phyloP scores from a whole-genome alignment of 1,284 basidiomycete genomes.

The Rhizopogon hawkerae region DNA sequence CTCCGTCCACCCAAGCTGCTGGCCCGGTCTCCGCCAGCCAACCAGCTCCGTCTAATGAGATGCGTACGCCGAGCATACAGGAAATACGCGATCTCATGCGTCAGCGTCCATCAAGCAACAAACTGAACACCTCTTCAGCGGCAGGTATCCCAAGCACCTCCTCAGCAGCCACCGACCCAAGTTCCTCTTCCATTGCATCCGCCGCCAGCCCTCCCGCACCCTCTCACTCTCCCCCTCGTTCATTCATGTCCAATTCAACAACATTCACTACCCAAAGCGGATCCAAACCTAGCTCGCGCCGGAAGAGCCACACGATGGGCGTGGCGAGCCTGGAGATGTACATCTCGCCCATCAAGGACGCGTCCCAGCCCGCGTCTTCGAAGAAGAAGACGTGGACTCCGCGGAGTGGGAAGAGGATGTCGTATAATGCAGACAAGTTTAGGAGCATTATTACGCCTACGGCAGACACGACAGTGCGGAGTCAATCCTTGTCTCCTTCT shows the following conservation, averaged over 20 bases:
- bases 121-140: background rate
- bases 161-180: background rate
- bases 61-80: background rate
- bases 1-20: background rate
- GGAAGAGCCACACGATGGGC: background rate
- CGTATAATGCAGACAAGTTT: background rate
- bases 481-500: background rate
- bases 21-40: background rate
- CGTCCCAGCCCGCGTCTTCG: background rate
- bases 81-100: slow-evolving; percentile 1
- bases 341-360: background rate
- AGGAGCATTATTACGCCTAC: slow-evolving; percentile 1
- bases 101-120: background rate
- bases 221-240: background rate
- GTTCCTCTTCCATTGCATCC: too few relatives aligned
- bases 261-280: background rate
- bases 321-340: background rate
- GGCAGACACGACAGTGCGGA: background rate
- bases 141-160: background rate
- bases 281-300: background rate
- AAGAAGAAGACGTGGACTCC: background rate
- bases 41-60: background rate
- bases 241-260: slow-evolving; percentile 1
- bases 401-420: background rate
- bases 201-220: background rate